phyloP scores from a whole-genome alignment of 108 stramenopile species.

The Epithemia pelagica region DNA sequence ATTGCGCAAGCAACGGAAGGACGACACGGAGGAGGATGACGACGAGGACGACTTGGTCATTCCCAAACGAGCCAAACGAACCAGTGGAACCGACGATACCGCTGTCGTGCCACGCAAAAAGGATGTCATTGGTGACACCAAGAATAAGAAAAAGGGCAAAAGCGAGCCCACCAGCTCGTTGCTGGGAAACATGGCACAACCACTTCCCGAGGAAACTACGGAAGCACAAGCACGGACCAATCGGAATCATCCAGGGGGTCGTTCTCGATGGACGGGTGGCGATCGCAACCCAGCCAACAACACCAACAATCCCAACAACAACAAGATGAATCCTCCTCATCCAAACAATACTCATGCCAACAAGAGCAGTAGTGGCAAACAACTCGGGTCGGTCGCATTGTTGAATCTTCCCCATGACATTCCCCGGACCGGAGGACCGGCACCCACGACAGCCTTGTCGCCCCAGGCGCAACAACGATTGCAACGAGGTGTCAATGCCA shows the following conservation, averaged over 20 bases:
- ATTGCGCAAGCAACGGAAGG: background rate
- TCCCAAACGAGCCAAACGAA: constrained; percentile 11
- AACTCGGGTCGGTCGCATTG: background rate
- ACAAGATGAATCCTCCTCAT: too few species aligned
- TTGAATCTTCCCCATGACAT: background rate
- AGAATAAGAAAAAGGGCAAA: background rate
- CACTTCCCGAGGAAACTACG: background rate
- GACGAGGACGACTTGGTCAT: constrained; percentile 20
- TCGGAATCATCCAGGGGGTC: background rate
- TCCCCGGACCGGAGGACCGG: too few species aligned
- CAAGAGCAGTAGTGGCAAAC: background rate
- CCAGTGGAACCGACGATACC: background rate
- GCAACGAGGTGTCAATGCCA: background rate
- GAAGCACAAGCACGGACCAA: background rate
- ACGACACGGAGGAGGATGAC: background rate
- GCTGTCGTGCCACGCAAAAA: background rate
- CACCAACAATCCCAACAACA: background rate
- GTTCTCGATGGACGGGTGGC: background rate
- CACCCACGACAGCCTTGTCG: background rate
- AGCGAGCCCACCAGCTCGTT: background rate
- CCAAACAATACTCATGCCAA: background rate
- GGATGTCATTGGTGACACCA: background rate
- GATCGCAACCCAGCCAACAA: background rate
- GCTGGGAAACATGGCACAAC: background rate
- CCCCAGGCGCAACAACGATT: background rate